Evolutionary conservation across 2,329 filamentous ascomycete species (phyloP).

Genomic region (Dactylellina leptospora): DNA sequence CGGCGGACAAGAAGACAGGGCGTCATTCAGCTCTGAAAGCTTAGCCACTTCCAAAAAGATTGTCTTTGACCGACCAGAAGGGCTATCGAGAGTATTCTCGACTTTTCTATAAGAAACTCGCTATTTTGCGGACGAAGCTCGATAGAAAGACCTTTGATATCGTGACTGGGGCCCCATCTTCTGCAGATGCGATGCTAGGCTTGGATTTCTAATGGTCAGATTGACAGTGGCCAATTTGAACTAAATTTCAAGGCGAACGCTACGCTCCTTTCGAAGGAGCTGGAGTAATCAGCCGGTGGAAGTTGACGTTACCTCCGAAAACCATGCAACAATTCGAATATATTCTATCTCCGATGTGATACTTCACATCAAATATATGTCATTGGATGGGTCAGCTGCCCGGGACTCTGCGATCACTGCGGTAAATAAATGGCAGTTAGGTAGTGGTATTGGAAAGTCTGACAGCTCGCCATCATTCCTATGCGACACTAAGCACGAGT

Average conservation of each 20-base stretch:
- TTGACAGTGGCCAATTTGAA: slow-evolving; percentile 60
- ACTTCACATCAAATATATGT: slow-evolving; percentile 59
- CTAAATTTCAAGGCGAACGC: slow-evolving; percentile 58
- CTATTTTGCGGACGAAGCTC: too few relatives aligned
- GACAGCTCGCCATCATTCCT: background rate
- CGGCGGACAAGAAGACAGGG: too few relatives aligned
- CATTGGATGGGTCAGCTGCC: slow-evolving; percentile 58
- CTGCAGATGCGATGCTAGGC: too few relatives aligned
- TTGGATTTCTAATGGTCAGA: slow-evolving; percentile 53
- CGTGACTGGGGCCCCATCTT: too few relatives aligned
- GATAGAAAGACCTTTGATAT: too few relatives aligned
- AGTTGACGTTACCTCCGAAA: slow-evolving; percentile 56
- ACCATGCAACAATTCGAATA: slow-evolving; percentile 59
- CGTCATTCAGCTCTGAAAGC: too few relatives aligned
- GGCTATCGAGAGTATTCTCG: too few relatives aligned
- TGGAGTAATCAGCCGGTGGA: slow-evolving; percentile 59
- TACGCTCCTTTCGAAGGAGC: slow-evolving; percentile 61
- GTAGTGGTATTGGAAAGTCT: background rate
- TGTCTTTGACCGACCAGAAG: too few relatives aligned
- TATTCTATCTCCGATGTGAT: slow-evolving; percentile 59
- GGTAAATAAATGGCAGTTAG: background rate
- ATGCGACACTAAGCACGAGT: slow-evolving; percentile 10
- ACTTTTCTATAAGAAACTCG: too few relatives aligned
- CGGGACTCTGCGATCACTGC: slow-evolving; percentile 32
- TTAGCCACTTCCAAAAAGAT: too few relatives aligned